Conservation (phyloP, 2,329 filamentous ascomycete species). For the Trichoderma sp. region DNA sequence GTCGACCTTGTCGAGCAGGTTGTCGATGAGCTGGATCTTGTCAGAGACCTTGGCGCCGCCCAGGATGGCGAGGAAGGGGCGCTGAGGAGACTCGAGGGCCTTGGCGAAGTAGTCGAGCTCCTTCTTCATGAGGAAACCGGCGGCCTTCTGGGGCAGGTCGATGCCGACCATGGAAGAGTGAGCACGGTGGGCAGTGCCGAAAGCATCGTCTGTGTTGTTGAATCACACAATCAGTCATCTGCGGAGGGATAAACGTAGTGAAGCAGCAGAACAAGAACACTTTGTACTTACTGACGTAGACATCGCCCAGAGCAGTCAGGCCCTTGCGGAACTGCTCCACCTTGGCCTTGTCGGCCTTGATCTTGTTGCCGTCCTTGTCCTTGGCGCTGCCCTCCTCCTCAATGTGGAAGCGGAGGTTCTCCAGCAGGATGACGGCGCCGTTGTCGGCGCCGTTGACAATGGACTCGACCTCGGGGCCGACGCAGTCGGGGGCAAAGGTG, state of each 20-base stretch:
- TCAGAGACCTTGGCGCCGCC: conserved; percentile 98
- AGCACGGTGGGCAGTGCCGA: conserved; percentile 95
- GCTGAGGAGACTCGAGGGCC: conserved; percentile 88
- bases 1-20: conserved; percentile 97
- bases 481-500: conserved; percentile 85
- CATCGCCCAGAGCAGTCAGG: conserved; percentile 88
- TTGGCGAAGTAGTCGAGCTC: conserved; percentile 99
- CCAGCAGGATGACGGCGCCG: conserved; percentile 85
- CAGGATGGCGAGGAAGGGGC: conserved; percentile 97
- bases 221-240: not conserved
- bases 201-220: conserved; percentile 77
- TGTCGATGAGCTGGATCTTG: conserved; percentile 99
- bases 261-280: too few relatives aligned
- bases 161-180: conserved; percentile 99
- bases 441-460: conserved; percentile 79
- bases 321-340: conserved; percentile 94
- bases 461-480: conserved; percentile 87
- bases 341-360: conserved; percentile 92
- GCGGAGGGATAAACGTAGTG: not conserved
- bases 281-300: conserved; percentile 82
- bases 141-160: conserved; percentile 92
- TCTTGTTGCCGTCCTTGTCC: conserved; percentile 93
- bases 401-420: conserved; percentile 97
- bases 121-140: conserved; percentile 99
- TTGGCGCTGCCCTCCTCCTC: conserved; percentile 98